Evolutionary conservation across 768 basidiomycete species (phyloP).

Genomic region (Flagelloscypha sp.): DNA sequence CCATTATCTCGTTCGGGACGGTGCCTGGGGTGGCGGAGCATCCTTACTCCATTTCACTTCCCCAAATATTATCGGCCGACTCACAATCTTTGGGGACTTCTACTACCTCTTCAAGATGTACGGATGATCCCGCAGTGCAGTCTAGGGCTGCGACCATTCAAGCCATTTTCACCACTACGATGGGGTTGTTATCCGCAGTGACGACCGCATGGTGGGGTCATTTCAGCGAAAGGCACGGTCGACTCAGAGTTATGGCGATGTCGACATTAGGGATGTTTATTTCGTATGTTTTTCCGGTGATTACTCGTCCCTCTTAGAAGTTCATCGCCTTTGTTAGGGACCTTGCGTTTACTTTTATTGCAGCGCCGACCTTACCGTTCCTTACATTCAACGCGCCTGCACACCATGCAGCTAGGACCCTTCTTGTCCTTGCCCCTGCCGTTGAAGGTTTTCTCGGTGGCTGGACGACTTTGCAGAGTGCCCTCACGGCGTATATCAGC

Average conservation of each 20-base stretch:
- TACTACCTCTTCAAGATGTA: too few relatives aligned
- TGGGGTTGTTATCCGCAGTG: conserved; percentile 72
- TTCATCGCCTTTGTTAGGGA: conserved; percentile 44
- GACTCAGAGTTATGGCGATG: conserved; percentile 58
- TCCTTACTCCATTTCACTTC: not conserved
- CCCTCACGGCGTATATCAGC: conserved; percentile 62
- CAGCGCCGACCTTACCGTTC: conserved; percentile 42
- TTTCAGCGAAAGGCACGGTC: conserved; percentile 66
- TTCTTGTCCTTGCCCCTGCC: conserved; percentile 71
- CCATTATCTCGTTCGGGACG: too few relatives aligned
- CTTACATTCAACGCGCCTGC: too few relatives aligned
- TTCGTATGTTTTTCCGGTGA: conserved; percentile 3
- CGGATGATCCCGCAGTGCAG: conserved; percentile 54
- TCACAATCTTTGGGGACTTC: conserved; percentile 19
- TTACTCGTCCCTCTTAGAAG: conserved; percentile 2
- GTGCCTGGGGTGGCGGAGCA: not conserved
- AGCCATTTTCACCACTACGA: conserved; percentile 65
- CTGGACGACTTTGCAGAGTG: conserved; percentile 46
- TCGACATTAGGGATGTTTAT: conserved; percentile 60
- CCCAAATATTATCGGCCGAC: conserved; percentile 1
- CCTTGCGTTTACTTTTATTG: conserved; percentile 69
- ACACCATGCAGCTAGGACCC: conserved; percentile 32
- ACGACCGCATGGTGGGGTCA: conserved; percentile 87
- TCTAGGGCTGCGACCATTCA: conserved; percentile 68
- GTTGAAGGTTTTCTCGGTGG: conserved; percentile 79